Evolutionary conservation across 163 green algal species (phyloP), one percentile per base, ranked within the genome.

Genomic region (Scenedesmus sp.): DNA sequence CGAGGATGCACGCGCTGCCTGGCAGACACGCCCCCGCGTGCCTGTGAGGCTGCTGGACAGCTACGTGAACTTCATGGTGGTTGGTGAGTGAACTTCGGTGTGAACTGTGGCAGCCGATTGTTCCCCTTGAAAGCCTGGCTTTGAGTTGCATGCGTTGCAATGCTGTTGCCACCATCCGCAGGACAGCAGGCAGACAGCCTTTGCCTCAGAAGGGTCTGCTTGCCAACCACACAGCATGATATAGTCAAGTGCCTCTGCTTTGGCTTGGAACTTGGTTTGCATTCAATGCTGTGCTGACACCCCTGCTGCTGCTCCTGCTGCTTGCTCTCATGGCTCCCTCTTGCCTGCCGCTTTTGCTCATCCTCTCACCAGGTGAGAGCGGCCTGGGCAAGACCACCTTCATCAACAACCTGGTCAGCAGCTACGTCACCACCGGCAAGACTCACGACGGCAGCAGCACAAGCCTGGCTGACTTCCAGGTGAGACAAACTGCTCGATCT

Each of bases 351-450:
- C 13, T 33, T 33, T 72, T 6, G 59, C 22, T 72, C 3, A 68
- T 30, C 4, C 30, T 37, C 30, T 40, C 22, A 61, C 15, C 46
- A 90, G 85, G 85, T 56, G 87, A 91, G 44, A 73, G 20, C 16
- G 87, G 87, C 49, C 78, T 91, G 40, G 87, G 87, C 73, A 91
- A 91, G 59, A 91, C 87, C 35, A 91, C 73, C 12, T 91, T 91
- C 78, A 91, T 91, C 49, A 43, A 87, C 24, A 91, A 87, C 79
- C 78, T 91, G 24, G 51, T 56, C 18, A 70, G 30, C 78, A 91
- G 73, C 78, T 91, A 81, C 59, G 10, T 44, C 70, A 49, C n/a
- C 33, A 76, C 65, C 65, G 65, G 65, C 65, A 76, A 40, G 65
- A 33, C 65, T 2, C 65, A 76, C 65, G 88, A 92, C 46, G 88